A percentile compares a stretch with the other conserved stretches of the same genome.
Conservation (phyloP, 1,284 basidiomycete genomes). For the Heterobasidion parviporum region DNA sequence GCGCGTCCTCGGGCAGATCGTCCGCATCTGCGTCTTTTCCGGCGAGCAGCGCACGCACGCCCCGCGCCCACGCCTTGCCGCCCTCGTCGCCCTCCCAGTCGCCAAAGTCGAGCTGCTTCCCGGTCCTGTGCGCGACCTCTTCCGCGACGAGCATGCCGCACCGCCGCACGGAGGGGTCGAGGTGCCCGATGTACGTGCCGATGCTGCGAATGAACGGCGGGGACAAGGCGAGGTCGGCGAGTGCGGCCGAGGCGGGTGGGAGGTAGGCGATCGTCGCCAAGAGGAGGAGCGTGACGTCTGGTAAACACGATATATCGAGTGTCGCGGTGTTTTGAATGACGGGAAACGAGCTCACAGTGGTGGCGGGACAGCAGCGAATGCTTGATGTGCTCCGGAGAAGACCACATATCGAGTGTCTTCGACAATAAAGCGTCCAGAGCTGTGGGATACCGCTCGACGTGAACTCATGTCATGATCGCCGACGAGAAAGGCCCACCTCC, state of each 20-base stretch:
- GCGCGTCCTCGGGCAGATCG: constrained; percentile 3
- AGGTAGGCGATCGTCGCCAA: constrained; percentile 58
- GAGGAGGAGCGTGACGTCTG: constrained; percentile 67
- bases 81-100: constrained; percentile 78
- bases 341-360: constrained; percentile 39
- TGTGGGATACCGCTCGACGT: constrained; percentile 15
- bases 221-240: constrained; percentile 40
- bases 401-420: constrained; percentile 52
- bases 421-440: constrained; percentile 41
- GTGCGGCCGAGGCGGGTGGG: constrained; percentile 28
- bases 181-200: constrained; percentile 70
- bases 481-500: constrained; percentile 23
- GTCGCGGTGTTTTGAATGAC: not conserved
- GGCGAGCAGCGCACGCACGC: constrained; percentile 43
- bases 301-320: not conserved
- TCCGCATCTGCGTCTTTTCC: constrained; percentile 43
- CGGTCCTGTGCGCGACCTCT: constrained; percentile 50
- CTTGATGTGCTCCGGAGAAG: constrained; percentile 57
- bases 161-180: constrained; percentile 71
- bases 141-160: constrained; percentile 94
- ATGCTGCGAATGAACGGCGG: constrained; percentile 67
- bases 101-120: constrained; percentile 70
- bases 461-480: not conserved
- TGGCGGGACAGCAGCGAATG: constrained; percentile 66
- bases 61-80: constrained; percentile 60